Conservation (phyloP, 257 asterid species). For the Scutellaria minor region DNA sequence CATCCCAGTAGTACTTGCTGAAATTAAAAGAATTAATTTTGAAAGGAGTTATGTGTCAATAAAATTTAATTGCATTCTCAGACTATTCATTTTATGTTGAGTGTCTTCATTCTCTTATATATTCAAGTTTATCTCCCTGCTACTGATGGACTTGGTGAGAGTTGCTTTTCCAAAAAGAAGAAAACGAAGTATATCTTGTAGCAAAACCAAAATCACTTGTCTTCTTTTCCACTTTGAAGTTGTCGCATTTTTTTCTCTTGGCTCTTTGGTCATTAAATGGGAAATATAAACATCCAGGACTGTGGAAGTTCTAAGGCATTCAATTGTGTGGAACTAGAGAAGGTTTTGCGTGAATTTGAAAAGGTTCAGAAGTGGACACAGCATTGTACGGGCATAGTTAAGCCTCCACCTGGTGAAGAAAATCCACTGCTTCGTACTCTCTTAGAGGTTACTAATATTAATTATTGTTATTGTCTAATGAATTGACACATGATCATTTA, state of each 20-base stretch:
- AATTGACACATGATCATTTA: conserved; percentile 6
- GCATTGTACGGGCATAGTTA: conserved; percentile 53
- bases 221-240: conserved; percentile 30
- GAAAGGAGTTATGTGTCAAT: neutral
- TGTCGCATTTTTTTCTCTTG: conserved; percentile 16
- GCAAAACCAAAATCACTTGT: conserved; percentile 4
- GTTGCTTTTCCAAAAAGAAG: neutral
- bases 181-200: conserved; percentile 1
- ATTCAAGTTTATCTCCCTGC: neutral
- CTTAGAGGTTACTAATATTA: conserved; percentile 52
- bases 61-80: neutral
- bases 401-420: conserved; percentile 51
- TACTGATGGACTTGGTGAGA: neutral
- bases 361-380: conserved; percentile 68
- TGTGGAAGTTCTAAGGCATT: conserved; percentile 68
- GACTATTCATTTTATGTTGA: neutral
- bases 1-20: neutral
- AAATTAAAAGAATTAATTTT: neutral
- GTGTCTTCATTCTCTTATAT: neutral
- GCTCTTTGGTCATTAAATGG: conserved; percentile 30
- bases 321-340: conserved; percentile 72
- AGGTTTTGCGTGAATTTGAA: conserved; percentile 62
- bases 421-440: conserved; percentile 52
- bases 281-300: conserved; percentile 57
- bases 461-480: conserved; percentile 26